Conservation (phyloP, 2,329 filamentous ascomycete species). For the Pseudogymnoascus sp. region DNA sequence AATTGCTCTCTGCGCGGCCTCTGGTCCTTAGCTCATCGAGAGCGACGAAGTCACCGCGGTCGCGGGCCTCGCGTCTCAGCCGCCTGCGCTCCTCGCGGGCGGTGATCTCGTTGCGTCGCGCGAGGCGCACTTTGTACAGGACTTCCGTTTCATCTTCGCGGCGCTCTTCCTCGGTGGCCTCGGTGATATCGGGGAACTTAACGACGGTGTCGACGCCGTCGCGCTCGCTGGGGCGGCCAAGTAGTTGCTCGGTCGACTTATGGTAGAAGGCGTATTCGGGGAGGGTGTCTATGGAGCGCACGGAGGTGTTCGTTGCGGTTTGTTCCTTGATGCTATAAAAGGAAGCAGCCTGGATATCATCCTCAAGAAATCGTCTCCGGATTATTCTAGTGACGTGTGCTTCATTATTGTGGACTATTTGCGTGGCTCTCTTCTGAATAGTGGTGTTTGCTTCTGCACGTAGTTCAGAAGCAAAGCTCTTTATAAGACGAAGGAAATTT, state of each 20-base stretch:
- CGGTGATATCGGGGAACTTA: constrained; percentile 71
- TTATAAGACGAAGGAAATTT: not conserved
- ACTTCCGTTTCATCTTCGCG: constrained; percentile 90
- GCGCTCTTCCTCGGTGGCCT: constrained; percentile 64
- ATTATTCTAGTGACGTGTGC: not conserved
- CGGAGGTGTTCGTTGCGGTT: constrained; percentile 50
- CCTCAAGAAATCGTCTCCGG: not conserved
- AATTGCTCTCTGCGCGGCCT: constrained; percentile 44
- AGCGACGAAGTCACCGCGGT: constrained; percentile 60
- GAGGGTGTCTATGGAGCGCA: constrained; percentile 69
- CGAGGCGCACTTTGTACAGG: constrained; percentile 78
- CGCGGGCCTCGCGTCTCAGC: constrained; percentile 63
- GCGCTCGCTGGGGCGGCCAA: constrained; percentile 84
- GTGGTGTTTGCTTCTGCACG: not conserved
- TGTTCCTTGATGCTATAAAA: not conserved
- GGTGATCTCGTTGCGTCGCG: constrained; percentile 65
- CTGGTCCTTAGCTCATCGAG: constrained; percentile 53
- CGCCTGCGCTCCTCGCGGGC: constrained; percentile 72
- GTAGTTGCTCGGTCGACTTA: constrained; percentile 68
- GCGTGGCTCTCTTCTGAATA: not conserved
- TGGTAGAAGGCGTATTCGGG: constrained; percentile 74
- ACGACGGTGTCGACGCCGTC: constrained; percentile 86
- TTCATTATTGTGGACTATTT: not conserved
- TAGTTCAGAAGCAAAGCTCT: not conserved
- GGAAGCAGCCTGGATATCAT: not conserved